phyloP scores from a whole-genome alignment of 371 early-diverging fungal genomes.

The Mucor sp. region DNA sequence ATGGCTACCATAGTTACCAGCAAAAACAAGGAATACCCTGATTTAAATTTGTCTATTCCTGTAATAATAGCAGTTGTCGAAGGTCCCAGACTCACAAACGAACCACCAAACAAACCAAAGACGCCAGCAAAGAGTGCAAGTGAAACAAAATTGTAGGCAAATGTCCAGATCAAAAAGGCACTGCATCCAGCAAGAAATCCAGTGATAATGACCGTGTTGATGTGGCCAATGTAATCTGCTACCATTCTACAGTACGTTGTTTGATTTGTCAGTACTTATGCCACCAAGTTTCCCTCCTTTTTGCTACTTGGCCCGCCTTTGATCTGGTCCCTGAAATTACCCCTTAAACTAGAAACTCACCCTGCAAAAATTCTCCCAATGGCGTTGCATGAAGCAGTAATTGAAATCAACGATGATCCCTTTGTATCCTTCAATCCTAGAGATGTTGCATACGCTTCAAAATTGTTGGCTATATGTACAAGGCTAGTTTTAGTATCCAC shows the following conservation, averaged over 20 bases:
- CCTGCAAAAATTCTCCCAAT: constrained; percentile 8
- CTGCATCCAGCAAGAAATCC: constrained; percentile 27
- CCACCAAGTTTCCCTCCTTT: not conserved
- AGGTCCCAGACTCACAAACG: constrained; percentile 31
- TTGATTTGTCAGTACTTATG: too few relatives aligned
- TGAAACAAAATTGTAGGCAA: constrained; percentile 31
- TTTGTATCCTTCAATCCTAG: constrained; percentile 28
- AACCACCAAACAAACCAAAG: constrained; percentile 38
- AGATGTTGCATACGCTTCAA: constrained; percentile 22
- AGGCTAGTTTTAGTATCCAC: not conserved
- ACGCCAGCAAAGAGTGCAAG: constrained; percentile 29
- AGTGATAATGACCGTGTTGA: constrained; percentile 32
- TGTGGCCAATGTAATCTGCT: constrained; percentile 39
- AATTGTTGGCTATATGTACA: not conserved
- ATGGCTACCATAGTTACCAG: constrained; percentile 22
- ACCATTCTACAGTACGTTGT: not conserved
- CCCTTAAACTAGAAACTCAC: not conserved
- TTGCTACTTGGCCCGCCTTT: not conserved
- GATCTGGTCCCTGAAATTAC: not conserved
- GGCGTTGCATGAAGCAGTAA: constrained; percentile 16
- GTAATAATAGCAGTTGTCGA: constrained; percentile 30
- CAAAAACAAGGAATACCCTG: constrained; percentile 27
- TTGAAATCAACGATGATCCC: constrained; percentile 27
- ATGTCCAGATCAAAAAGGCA: constrained; percentile 1
- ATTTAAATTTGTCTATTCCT: constrained; percentile 23